These are phyloP conservation scores for Candida endomychidarum DNA, from an alignment of 805 yeast genomes.

Conservation along the genomic window DNA sequence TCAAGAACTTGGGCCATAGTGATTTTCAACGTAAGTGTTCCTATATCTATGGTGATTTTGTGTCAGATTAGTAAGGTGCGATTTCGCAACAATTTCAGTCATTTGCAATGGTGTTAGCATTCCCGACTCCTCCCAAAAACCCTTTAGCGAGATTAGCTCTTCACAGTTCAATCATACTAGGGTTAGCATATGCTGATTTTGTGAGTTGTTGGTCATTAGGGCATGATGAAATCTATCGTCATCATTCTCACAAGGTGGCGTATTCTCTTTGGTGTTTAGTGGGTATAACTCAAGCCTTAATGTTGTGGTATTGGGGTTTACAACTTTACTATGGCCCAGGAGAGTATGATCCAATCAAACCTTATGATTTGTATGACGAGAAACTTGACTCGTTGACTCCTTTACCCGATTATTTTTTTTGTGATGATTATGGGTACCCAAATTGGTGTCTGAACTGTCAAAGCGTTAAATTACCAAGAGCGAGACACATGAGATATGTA, in stretches of 20 bases:
- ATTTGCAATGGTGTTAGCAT: background rate
- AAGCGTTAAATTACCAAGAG: slow-evolving; percentile 62
- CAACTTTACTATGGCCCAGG: slow-evolving; percentile 62
- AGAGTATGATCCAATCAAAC: slow-evolving; percentile 31
- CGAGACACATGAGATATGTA: slow-evolving; percentile 64
- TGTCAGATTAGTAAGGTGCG: background rate
- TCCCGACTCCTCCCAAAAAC: slow-evolving; percentile 1
- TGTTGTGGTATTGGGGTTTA: slow-evolving; percentile 43
- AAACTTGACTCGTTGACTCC: slow-evolving; percentile 22
- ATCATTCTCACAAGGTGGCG: slow-evolving; percentile 32
- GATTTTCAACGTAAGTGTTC: background rate
- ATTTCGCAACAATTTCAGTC: slow-evolving; percentile 1
- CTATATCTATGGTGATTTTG: background rate
- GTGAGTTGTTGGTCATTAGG: slow-evolving; percentile 46
- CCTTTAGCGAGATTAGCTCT: slow-evolving; percentile 15
- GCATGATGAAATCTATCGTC: slow-evolving; percentile 33
- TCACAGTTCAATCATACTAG: slow-evolving; percentile 28
- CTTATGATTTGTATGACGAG: slow-evolving; percentile 29
- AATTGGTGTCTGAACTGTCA: slow-evolving; percentile 70
- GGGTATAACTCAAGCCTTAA: slow-evolving; percentile 21
- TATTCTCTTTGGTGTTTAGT: slow-evolving; percentile 36
- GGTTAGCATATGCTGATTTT: slow-evolving; percentile 44
- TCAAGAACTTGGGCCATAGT: slow-evolving; percentile 3
- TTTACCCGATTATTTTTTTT: slow-evolving; percentile 61
- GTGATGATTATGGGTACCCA: slow-evolving; percentile 75